phyloP scores from a whole-genome alignment of 139 green algal species.

The Chlamydomonas sp. region DNA sequence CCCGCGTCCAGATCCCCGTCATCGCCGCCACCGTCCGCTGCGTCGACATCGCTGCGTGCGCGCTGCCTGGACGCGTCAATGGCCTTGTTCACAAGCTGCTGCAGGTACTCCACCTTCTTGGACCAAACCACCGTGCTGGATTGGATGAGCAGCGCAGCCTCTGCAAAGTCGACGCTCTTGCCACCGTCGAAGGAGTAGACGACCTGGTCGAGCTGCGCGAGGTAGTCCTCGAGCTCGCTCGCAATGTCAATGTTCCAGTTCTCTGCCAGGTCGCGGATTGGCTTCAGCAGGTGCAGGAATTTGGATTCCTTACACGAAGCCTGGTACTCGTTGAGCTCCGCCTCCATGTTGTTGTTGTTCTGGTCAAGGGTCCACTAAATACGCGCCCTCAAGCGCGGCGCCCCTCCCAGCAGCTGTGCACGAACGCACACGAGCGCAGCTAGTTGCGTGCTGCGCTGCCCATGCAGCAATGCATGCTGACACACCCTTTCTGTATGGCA shows the following conservation, averaged over 20 bases:
- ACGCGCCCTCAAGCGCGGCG: too few species aligned
- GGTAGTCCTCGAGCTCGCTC: constrained; percentile 77
- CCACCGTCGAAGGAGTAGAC: constrained; percentile 53
- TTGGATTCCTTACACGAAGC: too few species aligned
- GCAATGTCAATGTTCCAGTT: constrained; percentile 85
- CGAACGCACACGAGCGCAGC: too few species aligned
- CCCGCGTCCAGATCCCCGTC: not conserved
- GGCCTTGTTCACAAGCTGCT: constrained; percentile 65
- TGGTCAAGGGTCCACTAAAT: too few species aligned
- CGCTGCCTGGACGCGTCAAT: constrained; percentile 19
- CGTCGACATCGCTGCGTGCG: constrained; percentile 17
- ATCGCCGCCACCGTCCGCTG: constrained; percentile 3
- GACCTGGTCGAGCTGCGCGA: constrained; percentile 63
- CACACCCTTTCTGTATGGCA: too few species aligned
- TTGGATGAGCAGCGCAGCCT: constrained; percentile 66
- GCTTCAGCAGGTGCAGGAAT: constrained; percentile 68
- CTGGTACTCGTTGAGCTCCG: too few species aligned
- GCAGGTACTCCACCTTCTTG: constrained; percentile 84
- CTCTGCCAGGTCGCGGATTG: constrained; percentile 71
- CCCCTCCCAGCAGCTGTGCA: too few species aligned
- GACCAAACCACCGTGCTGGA: constrained; percentile 73
- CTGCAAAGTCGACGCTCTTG: constrained; percentile 67
- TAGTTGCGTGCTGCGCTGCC: too few species aligned
- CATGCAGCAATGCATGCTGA: too few species aligned
- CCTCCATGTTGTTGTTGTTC: too few species aligned